Percentiles rank a stretch among this genome's conserved stretches.
phyloP scores from a whole-genome alignment of 192 early-diverging fungal genomes.

The Backusella mclennaniae region DNA sequence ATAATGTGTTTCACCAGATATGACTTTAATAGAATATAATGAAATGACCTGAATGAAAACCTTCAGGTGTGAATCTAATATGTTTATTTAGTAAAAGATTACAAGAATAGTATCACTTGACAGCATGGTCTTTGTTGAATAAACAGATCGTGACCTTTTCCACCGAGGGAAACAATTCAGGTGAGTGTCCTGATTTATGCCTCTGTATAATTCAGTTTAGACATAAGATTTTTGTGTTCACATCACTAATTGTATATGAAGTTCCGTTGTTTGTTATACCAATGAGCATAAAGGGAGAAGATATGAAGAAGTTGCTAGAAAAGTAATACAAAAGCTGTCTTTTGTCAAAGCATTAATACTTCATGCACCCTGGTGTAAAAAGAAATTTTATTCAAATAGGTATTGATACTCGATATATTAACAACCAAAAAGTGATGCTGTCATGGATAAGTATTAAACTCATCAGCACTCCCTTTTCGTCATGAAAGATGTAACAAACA shows the following conservation, averaged over 20 bases:
- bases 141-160: neutral
- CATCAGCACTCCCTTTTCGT: neutral
- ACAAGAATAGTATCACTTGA: neutral
- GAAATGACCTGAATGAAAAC: neutral
- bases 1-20: neutral
- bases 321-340: neutral
- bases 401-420: neutral
- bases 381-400: neutral
- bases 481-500: neutral
- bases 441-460: constrained; percentile 1
- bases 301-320: neutral
- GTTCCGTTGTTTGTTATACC: neutral
- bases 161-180: neutral
- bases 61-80: neutral
- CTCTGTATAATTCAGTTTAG: neutral
- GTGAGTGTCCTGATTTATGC: neutral
- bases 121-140: neutral
- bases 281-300: neutral
- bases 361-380: neutral
- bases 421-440: neutral
- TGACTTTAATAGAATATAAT: neutral
- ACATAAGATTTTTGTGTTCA: neutral
- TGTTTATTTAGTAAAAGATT: neutral
- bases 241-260: neutral
- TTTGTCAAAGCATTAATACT: neutral